These are phyloP conservation scores for Clarireedia homoeocarpa DNA, from an alignment of 2,329 filamentous ascomycete genomes.

Conservation along the genomic window DNA sequence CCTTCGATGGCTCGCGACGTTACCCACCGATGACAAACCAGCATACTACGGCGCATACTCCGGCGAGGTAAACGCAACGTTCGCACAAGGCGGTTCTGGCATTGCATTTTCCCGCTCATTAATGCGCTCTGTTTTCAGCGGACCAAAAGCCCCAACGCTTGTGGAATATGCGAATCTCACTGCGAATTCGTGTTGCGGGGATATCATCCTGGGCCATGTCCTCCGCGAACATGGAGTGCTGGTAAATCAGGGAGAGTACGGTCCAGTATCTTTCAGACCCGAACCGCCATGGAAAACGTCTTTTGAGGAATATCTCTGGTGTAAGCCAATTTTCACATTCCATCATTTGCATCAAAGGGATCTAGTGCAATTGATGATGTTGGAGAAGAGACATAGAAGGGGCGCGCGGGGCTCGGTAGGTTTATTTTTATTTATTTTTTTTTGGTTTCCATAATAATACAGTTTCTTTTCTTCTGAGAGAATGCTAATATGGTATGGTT, in stretches of 20 bases:
- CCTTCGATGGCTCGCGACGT: neutral
- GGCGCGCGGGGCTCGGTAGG: neutral
- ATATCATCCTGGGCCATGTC: conserved; percentile 11
- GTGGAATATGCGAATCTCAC: conserved; percentile 10
- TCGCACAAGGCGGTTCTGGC: conserved; percentile 12
- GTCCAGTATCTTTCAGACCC: conserved; percentile 6
- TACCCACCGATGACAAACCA: conserved; percentile 4
- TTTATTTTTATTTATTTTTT: neutral
- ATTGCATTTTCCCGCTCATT: conserved; percentile 10
- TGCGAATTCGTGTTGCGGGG: conserved; percentile 9
- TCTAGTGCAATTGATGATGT: neutral
- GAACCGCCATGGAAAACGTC: conserved; percentile 14
- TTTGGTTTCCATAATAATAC: neutral
- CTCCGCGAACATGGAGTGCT: conserved; percentile 7
- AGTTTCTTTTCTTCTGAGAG: neutral
- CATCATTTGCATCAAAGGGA: conserved; percentile 13
- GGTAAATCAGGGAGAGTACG: conserved; percentile 5
- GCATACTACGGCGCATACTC: conserved; percentile 7
- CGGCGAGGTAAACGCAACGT: conserved; percentile 4
- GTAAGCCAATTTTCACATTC: conserved; percentile 9
- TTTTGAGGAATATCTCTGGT: conserved; percentile 9
- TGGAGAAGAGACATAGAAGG: conserved; percentile 1
- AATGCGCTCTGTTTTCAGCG: conserved; percentile 9
- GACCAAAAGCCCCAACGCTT: neutral
- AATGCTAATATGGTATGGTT: too few species aligned